Evolutionary conservation across 345 rosid genomes (phyloP).

Genomic region (Carallia brachiata): DNA sequence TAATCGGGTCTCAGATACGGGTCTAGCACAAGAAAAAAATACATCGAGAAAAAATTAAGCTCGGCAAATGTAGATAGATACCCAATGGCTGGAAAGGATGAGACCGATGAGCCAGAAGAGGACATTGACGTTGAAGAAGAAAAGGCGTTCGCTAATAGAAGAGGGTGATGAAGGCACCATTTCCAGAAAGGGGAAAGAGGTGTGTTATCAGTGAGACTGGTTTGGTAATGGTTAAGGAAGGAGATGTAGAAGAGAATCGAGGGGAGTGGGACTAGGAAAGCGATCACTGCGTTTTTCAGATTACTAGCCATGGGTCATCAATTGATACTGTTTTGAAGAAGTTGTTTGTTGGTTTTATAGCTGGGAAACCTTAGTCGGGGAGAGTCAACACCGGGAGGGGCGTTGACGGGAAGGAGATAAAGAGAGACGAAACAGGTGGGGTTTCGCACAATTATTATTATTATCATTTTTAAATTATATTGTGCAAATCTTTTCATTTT

Average conservation of each 20-base stretch:
- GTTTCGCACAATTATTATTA: too few species aligned
- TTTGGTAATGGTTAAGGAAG: conserved; percentile 43
- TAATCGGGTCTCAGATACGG: too few species aligned
- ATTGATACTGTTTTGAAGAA: neutral
- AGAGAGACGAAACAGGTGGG: too few species aligned
- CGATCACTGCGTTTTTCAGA: conserved; percentile 55
- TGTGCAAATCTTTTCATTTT: too few species aligned
- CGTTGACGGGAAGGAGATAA: too few species aligned
- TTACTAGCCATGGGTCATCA: conserved; percentile 37
- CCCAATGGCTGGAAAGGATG: conserved; percentile 86
- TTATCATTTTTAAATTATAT: too few species aligned
- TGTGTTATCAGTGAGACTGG: conserved; percentile 3
- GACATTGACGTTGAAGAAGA: conserved; percentile 89
- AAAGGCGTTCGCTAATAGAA: conserved; percentile 72
- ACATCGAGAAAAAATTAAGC: conserved; percentile 5
- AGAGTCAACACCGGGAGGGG: too few species aligned
- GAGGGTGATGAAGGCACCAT: conserved; percentile 83
- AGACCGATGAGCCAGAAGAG: conserved; percentile 85
- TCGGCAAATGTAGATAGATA: conserved; percentile 22
- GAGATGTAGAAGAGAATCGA: conserved; percentile 61
- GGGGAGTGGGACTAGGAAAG: conserved; percentile 74
- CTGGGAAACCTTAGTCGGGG: too few species aligned
- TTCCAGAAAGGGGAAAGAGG: conserved; percentile 40
- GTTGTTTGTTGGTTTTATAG: neutral
- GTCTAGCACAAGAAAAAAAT: too few species aligned